Conservation (phyloP, 805 yeast genomes). For the Starmerella bacillaris region DNA sequence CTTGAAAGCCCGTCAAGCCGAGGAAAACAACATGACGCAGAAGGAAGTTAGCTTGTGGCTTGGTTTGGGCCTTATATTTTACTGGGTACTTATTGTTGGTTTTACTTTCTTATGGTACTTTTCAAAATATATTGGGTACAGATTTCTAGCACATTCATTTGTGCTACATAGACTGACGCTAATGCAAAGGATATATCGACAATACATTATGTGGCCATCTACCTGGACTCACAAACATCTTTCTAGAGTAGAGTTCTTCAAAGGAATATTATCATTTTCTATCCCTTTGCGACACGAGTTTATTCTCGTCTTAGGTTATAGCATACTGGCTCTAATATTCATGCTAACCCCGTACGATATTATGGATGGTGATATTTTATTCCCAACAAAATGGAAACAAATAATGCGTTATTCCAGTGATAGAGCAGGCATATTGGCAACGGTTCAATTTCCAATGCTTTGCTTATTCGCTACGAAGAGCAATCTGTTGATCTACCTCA, state of each 20-base stretch:
- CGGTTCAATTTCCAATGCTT: slow-evolving; percentile 34
- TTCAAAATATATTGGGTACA: not conserved
- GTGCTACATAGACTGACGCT: slow-evolving; percentile 13
- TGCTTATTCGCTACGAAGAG: slow-evolving; percentile 46
- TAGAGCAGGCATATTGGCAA: slow-evolving; percentile 35
- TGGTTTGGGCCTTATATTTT: slow-evolving; percentile 20
- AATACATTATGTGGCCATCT: slow-evolving; percentile 25
- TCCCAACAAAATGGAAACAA: slow-evolving; percentile 22
- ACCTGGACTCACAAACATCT: slow-evolving; percentile 22
- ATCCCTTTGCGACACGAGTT: slow-evolving; percentile 39
- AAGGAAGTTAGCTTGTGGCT: slow-evolving; percentile 21
- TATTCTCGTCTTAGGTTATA: slow-evolving; percentile 27
- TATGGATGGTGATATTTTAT: slow-evolving; percentile 24
- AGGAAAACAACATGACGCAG: slow-evolving; percentile 13
- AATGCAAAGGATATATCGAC: slow-evolving; percentile 15
- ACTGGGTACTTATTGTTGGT: slow-evolving; percentile 19
- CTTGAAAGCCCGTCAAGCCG: slow-evolving; percentile 13
- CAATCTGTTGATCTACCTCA: slow-evolving; percentile 39
- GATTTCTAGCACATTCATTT: slow-evolving; percentile 15
- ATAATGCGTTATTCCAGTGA: slow-evolving; percentile 32
- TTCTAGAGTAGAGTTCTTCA: slow-evolving; percentile 13
- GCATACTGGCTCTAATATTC: slow-evolving; percentile 22
- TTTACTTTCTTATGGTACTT: slow-evolving; percentile 3
- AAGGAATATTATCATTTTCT: slow-evolving; percentile 17
- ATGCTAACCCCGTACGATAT: slow-evolving; percentile 20